Evolutionary conservation across 208 protist species (phyloP).

Genomic region (Leishmania guyanensis): DNA sequence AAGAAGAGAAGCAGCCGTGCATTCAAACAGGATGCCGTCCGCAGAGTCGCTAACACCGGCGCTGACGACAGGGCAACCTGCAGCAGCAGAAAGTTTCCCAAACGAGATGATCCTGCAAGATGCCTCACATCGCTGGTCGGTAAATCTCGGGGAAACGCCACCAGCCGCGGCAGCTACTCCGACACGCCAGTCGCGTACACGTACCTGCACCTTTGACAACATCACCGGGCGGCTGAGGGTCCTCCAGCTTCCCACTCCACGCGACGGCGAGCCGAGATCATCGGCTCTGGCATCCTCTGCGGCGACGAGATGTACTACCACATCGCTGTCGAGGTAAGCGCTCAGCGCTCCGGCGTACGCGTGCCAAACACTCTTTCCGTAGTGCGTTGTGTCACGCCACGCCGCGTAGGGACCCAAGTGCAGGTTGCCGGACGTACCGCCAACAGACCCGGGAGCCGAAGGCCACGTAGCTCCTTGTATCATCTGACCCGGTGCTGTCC

Average conservation of each 20-base stretch:
- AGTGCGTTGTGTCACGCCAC: slow-evolving; percentile 51
- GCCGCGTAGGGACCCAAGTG: slow-evolving; percentile 17
- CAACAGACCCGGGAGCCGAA: neutral
- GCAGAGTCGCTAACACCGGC: neutral
- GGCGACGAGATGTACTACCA: slow-evolving; percentile 24
- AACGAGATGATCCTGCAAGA: neutral
- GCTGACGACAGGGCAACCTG: neutral
- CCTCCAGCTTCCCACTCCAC: neutral
- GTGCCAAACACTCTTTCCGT: slow-evolving; percentile 63
- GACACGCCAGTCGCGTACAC: neutral
- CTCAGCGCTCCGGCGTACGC: slow-evolving; percentile 51
- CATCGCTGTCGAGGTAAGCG: slow-evolving; percentile 28
- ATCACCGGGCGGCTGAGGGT: neutral
- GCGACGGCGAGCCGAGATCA: slow-evolving; percentile 1
- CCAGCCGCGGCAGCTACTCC: neutral
- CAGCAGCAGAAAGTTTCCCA: neutral
- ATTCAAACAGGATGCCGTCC: neutral
- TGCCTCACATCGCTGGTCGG: neutral
- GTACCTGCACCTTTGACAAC: slow-evolving; percentile 22
- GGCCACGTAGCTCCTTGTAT: neutral
- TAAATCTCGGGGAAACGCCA: neutral
- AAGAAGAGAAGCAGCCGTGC: neutral
- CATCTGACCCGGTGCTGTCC: neutral
- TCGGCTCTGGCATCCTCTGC: neutral
- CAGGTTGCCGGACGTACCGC: neutral